Base-by-base conservation (phyloP, 179 eudicot species). In the Vitellaria paradoxa region DNA sequence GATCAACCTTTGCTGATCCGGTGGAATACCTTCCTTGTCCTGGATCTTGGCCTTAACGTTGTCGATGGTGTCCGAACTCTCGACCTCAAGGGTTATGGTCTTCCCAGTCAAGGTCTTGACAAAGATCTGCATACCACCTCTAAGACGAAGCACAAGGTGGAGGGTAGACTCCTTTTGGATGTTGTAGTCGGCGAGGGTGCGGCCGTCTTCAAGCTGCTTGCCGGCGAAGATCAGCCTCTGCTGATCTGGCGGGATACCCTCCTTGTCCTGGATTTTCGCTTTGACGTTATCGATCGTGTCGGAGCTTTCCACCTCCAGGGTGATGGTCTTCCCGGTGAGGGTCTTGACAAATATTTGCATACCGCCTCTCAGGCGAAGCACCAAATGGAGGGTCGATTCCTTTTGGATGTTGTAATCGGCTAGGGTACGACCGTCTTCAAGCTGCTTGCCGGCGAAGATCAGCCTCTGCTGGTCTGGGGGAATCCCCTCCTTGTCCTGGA, bases 211-310 rank as follows among this genome's bases (percentile, higher is more conserved):
- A 0, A 82, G 64, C 23, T 82, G 85, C 70, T 82, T 82, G 0
- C 85, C 85, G 0, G 85, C 85, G 30, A 82, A 82, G 71, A 82
- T 82, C 5, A 82, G n/a, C 77, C 85, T 79, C 65, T 82, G 85
- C 77, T 82, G 86, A 73, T 86, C 88, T 7, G 88, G 88, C 20
- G 88, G 88, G 10, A 86, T 86, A 0, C 88, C 88, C 21, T 86
- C 88, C 83, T 86, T 86, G 21, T 86, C 88, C 64, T 86, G 88
- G 49, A 86, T 86, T 72, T 85, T 85, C 3, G 83, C 80, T 62
- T 81, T 81, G 0, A 81, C 83, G 49, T 81, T 81, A 40, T 81
- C 83, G 46, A 81, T 81, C n/a, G 83, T 81, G 72, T 81, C 83
- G 2, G 80, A 76, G 69, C 80, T 76, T 17, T 81, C 83, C 2